Conservation (phyloP, 2,329 filamentous ascomycete species). For the Diaporthe citrichinensis region DNA sequence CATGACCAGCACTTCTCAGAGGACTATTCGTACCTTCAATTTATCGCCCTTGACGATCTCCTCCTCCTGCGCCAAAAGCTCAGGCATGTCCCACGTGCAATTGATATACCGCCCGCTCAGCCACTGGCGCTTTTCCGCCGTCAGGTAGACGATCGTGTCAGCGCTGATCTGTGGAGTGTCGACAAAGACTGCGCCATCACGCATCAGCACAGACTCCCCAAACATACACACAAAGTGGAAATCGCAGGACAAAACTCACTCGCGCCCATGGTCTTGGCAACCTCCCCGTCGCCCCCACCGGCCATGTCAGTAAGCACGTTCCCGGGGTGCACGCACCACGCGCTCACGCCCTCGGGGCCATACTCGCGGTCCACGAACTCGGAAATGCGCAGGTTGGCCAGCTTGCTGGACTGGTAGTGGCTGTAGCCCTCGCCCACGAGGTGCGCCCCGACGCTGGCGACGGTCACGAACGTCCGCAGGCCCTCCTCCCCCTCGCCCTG, state of each 20-base stretch:
- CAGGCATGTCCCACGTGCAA: constrained; percentile 32
- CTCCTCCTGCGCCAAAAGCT: constrained; percentile 3
- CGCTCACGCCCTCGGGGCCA: constrained; percentile 54
- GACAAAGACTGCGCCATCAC: constrained; percentile 3
- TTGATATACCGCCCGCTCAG: constrained; percentile 30
- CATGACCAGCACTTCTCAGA: not conserved
- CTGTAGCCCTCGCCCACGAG: constrained; percentile 48
- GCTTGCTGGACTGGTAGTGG: constrained; percentile 60
- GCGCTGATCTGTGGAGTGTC: constrained; percentile 31
- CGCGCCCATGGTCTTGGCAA: not conserved
- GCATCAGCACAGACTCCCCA: not conserved
- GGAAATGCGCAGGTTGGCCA: constrained; percentile 60
- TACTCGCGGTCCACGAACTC: constrained; percentile 62
- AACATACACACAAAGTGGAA: no score
- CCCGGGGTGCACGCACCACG: constrained; percentile 59
- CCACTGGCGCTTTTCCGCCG: constrained; percentile 32
- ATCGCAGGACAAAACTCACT: not conserved
- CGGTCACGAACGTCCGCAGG: constrained; percentile 57
- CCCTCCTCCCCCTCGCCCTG: constrained; percentile 39
- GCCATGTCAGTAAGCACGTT: constrained; percentile 55
- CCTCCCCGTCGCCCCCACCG: constrained; percentile 11
- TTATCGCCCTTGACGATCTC: constrained; percentile 23
- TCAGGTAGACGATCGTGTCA: constrained; percentile 32
- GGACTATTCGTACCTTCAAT: constrained; percentile 23
- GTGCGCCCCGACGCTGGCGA: constrained; percentile 57